Evolutionary conservation across 495 filamentous ascomycete species (phyloP).

Genomic region (Talaromyces nanjingensis): DNA sequence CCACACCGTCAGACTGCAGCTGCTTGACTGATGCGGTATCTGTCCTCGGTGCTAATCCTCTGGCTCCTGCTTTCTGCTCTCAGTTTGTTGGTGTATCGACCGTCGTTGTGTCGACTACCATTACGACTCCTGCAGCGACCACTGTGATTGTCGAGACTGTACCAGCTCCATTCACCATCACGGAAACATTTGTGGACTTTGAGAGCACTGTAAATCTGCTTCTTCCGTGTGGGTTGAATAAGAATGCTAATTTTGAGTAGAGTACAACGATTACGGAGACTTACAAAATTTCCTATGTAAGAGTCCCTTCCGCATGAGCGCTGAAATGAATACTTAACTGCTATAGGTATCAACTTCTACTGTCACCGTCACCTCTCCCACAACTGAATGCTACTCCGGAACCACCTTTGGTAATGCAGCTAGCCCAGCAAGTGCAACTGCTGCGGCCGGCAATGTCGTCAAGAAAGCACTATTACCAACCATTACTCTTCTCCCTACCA

Average conservation of each 20-base stretch:
- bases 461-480: not conserved
- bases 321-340: not conserved
- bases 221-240: not conserved
- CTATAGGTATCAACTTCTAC: conserved; percentile 1
- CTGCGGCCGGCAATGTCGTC: not conserved
- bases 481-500: not conserved
- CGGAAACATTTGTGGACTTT: not conserved
- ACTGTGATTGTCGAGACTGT: not conserved
- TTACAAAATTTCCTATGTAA: not conserved
- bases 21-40: not conserved
- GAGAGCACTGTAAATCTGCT: not conserved
- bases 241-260: not conserved
- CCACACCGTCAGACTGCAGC: not conserved
- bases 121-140: not conserved
- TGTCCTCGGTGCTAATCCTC: not conserved
- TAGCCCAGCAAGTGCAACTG: not conserved
- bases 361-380: conserved; percentile 5
- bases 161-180: not conserved
- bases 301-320: not conserved
- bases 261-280: not conserved
- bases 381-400: conserved; percentile 7
- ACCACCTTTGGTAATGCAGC: not conserved
- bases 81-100: not conserved
- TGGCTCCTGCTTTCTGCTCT: not conserved
- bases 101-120: not conserved